phyloP scores from a whole-genome alignment of 805 yeast genomes.

The Candida multigemmis region DNA sequence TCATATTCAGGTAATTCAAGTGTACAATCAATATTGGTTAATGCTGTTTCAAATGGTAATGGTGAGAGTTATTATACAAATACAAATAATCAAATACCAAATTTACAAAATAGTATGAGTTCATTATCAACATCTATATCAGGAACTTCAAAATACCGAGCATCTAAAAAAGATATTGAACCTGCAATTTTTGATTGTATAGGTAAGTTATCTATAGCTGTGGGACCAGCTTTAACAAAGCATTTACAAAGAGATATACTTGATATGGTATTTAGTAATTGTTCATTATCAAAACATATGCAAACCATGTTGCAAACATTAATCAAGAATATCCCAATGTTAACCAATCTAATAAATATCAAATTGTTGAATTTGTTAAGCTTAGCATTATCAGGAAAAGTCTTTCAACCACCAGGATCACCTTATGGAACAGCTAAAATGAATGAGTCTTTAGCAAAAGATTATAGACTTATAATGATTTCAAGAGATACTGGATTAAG shows the following conservation, averaged over 20 bases:
- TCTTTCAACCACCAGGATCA: slow-evolving; percentile 78
- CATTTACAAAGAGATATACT: slow-evolving; percentile 75
- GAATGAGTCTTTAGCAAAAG: slow-evolving; percentile 60
- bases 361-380: slow-evolving; percentile 66
- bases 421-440: slow-evolving; percentile 57
- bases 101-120: slow-evolving; percentile 10
- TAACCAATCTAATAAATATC: slow-evolving; percentile 64
- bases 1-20: slow-evolving; percentile 26
- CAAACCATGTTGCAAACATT: slow-evolving; percentile 64
- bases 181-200: slow-evolving; percentile 84
- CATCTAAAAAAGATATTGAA: slow-evolving; percentile 61
- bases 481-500: slow-evolving; percentile 54
- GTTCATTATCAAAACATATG: slow-evolving; percentile 79
- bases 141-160: slow-evolving; percentile 43
- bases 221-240: slow-evolving; percentile 89
- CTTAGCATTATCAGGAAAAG: slow-evolving; percentile 69
- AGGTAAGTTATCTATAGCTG: slow-evolving; percentile 77
- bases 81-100: slow-evolving; percentile 4
- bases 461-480: slow-evolving; percentile 67
- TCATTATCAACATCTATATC: slow-evolving; percentile 17
- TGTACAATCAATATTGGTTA: slow-evolving; percentile 30
- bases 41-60: slow-evolving; percentile 20
- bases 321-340: slow-evolving; percentile 67
- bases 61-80: slow-evolving; percentile 4
- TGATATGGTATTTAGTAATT: slow-evolving; percentile 62